Conservation (phyloP, 2,329 filamentous ascomycete species). For the Didymella pinodella region DNA sequence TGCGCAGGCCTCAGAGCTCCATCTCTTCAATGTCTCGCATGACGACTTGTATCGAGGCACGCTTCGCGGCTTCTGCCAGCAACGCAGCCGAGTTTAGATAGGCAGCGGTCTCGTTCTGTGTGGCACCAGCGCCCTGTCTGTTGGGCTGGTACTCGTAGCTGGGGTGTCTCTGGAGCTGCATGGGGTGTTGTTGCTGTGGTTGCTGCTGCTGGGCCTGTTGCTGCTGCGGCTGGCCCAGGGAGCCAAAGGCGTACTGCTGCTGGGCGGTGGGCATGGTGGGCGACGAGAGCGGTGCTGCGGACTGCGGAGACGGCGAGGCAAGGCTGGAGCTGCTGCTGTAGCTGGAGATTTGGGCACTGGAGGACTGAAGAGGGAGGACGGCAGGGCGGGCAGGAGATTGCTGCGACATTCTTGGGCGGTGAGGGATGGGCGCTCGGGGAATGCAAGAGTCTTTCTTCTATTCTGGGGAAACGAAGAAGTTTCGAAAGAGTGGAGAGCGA, state of each 20-base stretch:
- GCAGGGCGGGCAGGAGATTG: constrained; percentile 40
- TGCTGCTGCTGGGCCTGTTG: constrained; percentile 45
- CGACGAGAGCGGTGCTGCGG: constrained; percentile 46
- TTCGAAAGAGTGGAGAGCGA: constrained; percentile 21
- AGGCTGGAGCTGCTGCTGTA: constrained; percentile 55
- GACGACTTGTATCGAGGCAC: constrained; percentile 88
- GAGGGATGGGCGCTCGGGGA: constrained; percentile 7
- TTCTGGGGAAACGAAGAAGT: constrained; percentile 16
- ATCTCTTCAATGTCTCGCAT: constrained; percentile 85
- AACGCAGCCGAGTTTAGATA: constrained; percentile 85
- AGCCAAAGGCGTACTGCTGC: constrained; percentile 17
- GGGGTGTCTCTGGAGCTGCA: constrained; percentile 39
- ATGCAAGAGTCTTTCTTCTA: constrained; percentile 15
- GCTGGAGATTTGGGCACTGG: constrained; percentile 41
- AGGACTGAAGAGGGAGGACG: constrained; percentile 49
- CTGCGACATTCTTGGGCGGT: constrained; percentile 35
- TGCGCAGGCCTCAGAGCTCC: constrained; percentile 56
- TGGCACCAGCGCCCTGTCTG: constrained; percentile 44
- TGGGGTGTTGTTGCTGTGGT: constrained; percentile 41
- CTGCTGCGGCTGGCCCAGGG: constrained; percentile 40
- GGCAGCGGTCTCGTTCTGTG: constrained; percentile 59
- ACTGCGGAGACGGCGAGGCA: constrained; percentile 44
- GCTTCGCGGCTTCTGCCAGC: constrained; percentile 89
- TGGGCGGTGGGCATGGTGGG: constrained; percentile 34
- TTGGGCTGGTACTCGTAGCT: constrained; percentile 49